Conservation (phyloP, 345 rosid species). For the Citrus inodora region DNA sequence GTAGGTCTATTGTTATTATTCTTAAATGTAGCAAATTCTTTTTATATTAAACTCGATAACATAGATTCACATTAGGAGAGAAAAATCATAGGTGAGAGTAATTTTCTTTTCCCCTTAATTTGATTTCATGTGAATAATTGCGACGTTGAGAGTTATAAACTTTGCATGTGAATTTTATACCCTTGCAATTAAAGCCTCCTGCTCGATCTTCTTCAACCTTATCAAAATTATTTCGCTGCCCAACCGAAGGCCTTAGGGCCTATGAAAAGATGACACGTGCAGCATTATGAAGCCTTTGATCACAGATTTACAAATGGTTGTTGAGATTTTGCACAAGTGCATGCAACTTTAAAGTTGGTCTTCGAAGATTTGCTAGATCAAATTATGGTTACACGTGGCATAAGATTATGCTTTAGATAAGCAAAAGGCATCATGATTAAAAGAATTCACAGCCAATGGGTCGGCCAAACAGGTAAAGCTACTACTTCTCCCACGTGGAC, state of each 20-base stretch:
- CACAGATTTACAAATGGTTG: neutral
- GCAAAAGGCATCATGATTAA: conserved; percentile 9
- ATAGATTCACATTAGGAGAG: too few species aligned
- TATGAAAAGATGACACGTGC: conserved; percentile 8
- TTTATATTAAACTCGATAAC: too few species aligned
- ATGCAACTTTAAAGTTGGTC: neutral
- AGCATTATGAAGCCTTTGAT: neutral
- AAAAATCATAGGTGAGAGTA: too few species aligned
- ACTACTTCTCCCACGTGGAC: conserved; percentile 27
- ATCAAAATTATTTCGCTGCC: neutral
- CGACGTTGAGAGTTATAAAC: too few species aligned
- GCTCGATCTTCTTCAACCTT: neutral
- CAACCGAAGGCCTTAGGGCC: neutral
- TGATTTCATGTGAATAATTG: too few species aligned
- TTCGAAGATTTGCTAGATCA: neutral
- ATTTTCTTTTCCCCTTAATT: too few species aligned
- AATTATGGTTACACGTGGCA: conserved; percentile 19
- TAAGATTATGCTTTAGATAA: neutral
- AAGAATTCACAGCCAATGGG: neutral
- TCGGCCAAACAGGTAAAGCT: conserved; percentile 24
- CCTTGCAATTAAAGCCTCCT: neutral
- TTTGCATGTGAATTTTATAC: neutral
- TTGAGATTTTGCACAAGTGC: conserved; percentile 22
- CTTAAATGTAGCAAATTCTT: too few species aligned
- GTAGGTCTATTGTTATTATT: too few species aligned